These are phyloP conservation scores for Rubroshorea leprosula DNA, from an alignment of 345 rosid genomes.

Conservation along the genomic window DNA sequence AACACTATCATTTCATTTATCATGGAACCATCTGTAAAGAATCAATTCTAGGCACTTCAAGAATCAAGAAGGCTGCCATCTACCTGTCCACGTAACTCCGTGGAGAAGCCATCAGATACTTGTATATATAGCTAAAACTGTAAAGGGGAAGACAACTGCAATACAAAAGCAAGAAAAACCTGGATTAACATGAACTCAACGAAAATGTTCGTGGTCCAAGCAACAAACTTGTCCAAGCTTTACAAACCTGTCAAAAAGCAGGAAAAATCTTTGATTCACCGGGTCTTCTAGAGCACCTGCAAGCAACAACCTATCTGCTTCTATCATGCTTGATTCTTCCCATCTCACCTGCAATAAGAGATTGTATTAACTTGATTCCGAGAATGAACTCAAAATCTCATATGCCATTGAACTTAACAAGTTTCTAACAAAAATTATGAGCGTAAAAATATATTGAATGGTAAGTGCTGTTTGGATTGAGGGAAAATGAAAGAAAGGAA, in stretches of 20 bases:
- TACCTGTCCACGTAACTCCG: constrained; percentile 71
- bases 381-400: background rate
- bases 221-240: too few relatives aligned
- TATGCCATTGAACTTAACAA: background rate
- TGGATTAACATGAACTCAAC: background rate
- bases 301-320: constrained; percentile 78
- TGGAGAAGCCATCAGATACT: constrained; percentile 49
- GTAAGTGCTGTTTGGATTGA: too few relatives aligned
- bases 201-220: background rate
- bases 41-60: constrained; percentile 32
- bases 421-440: too few relatives aligned
- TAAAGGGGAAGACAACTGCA: constrained; percentile 63
- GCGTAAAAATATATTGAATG: too few relatives aligned
- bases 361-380: background rate
- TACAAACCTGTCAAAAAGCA: constrained; percentile 82
- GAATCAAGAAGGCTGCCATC: constrained; percentile 21
- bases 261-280: constrained; percentile 82
- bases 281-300: constrained; percentile 68
- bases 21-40: constrained; percentile 8
- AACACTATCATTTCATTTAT: background rate
- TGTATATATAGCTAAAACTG: constrained; percentile 55
- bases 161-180: background rate
- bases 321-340: constrained; percentile 91
- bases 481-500: too few relatives aligned
- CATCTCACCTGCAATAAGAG: constrained; percentile 51